Evolutionary conservation across 2,329 filamentous ascomycete species (phyloP).

Genomic region (Exophiala calicioides): DNA sequence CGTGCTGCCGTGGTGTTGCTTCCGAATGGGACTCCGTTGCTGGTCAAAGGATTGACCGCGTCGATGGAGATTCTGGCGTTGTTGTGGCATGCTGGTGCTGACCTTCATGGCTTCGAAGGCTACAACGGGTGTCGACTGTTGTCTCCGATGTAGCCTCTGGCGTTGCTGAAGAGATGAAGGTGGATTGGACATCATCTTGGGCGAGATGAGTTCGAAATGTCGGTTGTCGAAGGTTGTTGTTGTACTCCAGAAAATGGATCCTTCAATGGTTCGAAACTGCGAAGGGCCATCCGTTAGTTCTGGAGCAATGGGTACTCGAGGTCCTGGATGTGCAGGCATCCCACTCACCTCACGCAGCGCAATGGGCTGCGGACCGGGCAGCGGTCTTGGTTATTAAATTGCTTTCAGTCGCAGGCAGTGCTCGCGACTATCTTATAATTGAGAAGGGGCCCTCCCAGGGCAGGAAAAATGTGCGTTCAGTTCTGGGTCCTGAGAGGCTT

Average conservation of each 20-base stretch:
- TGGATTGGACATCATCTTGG: constrained; percentile 78
- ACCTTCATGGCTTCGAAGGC: constrained; percentile 74
- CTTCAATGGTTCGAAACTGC: constrained; percentile 41
- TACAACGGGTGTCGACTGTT: constrained; percentile 76
- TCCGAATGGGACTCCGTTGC: constrained; percentile 42
- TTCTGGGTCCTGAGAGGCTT: constrained; percentile 28
- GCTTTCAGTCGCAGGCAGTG: constrained; percentile 30
- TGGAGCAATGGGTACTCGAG: not conserved
- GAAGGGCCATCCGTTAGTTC: constrained; percentile 7
- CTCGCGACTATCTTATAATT: constrained; percentile 20
- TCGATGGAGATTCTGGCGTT: constrained; percentile 64
- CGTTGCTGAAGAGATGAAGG: constrained; percentile 71
- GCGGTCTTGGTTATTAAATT: constrained; percentile 37
- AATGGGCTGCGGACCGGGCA: constrained; percentile 77
- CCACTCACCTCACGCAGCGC: constrained; percentile 75
- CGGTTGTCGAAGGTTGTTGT: constrained; percentile 47
- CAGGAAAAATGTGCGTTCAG: constrained; percentile 19
- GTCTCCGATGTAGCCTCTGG: constrained; percentile 77
- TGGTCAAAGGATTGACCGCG: constrained; percentile 69
- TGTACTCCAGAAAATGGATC: constrained; percentile 50
- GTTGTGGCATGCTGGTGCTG: constrained; percentile 56
- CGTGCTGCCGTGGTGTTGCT: constrained; percentile 29
- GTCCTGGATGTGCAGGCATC: not conserved
- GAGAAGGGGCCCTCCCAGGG: constrained; percentile 31
- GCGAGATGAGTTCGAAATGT: constrained; percentile 69